phyloP scores from a whole-genome alignment of 1,284 basidiomycete species.

The Tilletia setariae region DNA sequence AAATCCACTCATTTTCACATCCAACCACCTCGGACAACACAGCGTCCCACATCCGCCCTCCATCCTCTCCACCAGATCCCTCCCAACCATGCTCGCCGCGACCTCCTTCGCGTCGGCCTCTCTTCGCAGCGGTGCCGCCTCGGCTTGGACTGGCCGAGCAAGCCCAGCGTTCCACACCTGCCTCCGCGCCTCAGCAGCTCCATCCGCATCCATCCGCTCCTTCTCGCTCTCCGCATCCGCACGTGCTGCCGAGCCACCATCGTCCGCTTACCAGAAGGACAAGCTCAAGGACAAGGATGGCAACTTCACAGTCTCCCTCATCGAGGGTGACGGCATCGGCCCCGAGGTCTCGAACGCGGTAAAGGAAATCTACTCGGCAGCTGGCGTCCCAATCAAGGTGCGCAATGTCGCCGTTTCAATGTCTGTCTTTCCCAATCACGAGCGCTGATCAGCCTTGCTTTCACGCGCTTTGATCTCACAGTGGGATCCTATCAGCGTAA shows the following conservation, averaged over 20 bases:
- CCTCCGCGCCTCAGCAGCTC: not conserved
- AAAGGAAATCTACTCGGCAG: conserved; percentile 86
- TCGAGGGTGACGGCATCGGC: conserved; percentile 94
- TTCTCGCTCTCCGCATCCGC: conserved; percentile 4
- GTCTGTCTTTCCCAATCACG: conserved; percentile 5
- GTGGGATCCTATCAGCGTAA: conserved; percentile 98
- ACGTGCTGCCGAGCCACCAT: conserved; percentile 12
- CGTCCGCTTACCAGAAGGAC: conserved; percentile 50
- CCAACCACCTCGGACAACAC: too few relatives aligned
- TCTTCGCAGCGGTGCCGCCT: too few relatives aligned
- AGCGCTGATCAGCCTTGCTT: not conserved
- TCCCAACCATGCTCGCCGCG: too few relatives aligned
- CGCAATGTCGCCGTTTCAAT: not conserved
- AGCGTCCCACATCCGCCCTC: too few relatives aligned
- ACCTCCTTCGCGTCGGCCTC: too few relatives aligned
- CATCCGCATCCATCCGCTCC: conserved; percentile 6
- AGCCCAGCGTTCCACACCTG: not conserved
- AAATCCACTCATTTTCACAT: too few relatives aligned
- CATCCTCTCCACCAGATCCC: too few relatives aligned
- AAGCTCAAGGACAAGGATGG: conserved; percentile 58
- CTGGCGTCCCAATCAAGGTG: conserved; percentile 57
- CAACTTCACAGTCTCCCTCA: conserved; percentile 89
- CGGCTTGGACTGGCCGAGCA: not conserved
- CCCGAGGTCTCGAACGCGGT: conserved; percentile 96
- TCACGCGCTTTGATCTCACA: conserved; percentile 58